Evolutionary conservation across 164 flowering plant species (phyloP).

Genomic region (grape (Vitis vinifera)): ASM3070453v1 NC_081813.1:21240001-21240500

Average conservation of each 20-base stretch:
- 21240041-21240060: background rate
- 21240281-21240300: conserved; percentile 1
- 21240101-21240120: background rate
- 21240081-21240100: background rate
- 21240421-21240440: no score
- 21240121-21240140: background rate
- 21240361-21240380: no score
- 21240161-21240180: conserved; percentile 98
- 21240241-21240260: conserved; percentile 56
- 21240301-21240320: background rate
- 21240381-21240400: background rate
- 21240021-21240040: background rate
- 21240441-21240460: background rate
- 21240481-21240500: background rate
- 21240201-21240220: conserved; percentile 87
- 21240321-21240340: background rate
- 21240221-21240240: conserved; percentile 76
- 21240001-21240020: background rate
- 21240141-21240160: conserved; percentile 52
- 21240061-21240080: background rate
- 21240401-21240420: background rate
- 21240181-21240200: conserved; percentile 84
- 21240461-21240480: background rate
- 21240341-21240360: background rate
- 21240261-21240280: background rate